Conservation (phyloP, 2,329 filamentous ascomycete genomes). For the Epichloe elymi region DNA sequence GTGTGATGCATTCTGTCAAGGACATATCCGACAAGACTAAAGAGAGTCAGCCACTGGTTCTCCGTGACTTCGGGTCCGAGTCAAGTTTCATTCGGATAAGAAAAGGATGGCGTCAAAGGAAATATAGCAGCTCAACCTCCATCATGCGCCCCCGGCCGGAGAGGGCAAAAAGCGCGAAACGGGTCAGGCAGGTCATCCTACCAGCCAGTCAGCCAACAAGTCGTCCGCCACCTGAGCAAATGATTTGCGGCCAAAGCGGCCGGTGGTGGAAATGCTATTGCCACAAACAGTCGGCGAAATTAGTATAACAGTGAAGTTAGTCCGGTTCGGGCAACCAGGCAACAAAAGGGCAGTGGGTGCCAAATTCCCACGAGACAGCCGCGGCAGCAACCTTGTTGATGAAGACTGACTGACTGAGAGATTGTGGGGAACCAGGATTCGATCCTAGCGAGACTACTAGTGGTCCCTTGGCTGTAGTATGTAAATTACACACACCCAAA, state of each 20-base stretch:
- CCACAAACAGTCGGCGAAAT: background rate
- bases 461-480: too few relatives aligned
- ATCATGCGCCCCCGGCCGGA: background rate
- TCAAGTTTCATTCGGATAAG: constrained; percentile 3
- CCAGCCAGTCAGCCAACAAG: background rate
- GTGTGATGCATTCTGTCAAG: background rate
- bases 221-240: background rate
- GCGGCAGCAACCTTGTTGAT: background rate
- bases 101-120: background rate
- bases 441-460: too few relatives aligned
- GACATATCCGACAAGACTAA: background rate
- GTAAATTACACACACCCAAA: background rate
- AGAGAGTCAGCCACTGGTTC: background rate
- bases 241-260: background rate
- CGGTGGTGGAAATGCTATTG: background rate
- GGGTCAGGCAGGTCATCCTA: background rate
- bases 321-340: background rate
- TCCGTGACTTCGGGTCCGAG: constrained; percentile 5
- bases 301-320: background rate
- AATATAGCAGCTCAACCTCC: background rate
- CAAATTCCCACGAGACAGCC: background rate
- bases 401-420: background rate
- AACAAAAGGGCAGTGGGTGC: background rate
- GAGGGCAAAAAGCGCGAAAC: background rate
- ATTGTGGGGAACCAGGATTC: too few relatives aligned